Conservation (phyloP, 345 rosid species). For the Microthlaspi erraticum region DNA sequence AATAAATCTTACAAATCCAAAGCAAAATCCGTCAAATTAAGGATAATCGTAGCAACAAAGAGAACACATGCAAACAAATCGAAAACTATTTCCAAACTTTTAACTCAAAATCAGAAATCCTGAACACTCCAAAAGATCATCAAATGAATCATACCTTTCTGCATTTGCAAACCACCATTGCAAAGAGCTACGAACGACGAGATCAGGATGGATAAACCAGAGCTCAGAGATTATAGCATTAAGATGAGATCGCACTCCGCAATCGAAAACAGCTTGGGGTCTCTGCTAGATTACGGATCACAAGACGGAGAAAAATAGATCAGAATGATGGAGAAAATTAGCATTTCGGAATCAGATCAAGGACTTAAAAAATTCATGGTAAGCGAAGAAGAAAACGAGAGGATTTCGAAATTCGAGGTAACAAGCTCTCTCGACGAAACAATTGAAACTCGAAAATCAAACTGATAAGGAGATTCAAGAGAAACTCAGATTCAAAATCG, state of each 20-base stretch:
- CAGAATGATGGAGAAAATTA: neutral
- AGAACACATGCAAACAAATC: slow-evolving; percentile 40
- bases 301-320: slow-evolving; percentile 12
- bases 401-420: slow-evolving; percentile 12
- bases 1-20: slow-evolving; percentile 6
- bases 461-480: too few relatives aligned
- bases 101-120: slow-evolving; percentile 4
- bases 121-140: neutral
- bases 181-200: slow-evolving; percentile 32
- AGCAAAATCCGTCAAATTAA: slow-evolving; percentile 5
- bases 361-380: neutral
- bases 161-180: slow-evolving; percentile 97
- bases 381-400: slow-evolving; percentile 13
- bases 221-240: slow-evolving; percentile 27
- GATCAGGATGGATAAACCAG: slow-evolving; percentile 28
- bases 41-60: neutral
- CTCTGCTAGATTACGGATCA: slow-evolving; percentile 3
- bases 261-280: slow-evolving; percentile 13
- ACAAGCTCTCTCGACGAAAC: neutral
- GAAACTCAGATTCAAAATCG: neutral
- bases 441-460: neutral
- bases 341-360: too few relatives aligned
- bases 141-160: slow-evolving; percentile 58
- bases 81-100: slow-evolving; percentile 1
- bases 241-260: slow-evolving; percentile 14